Evolutionary conservation across 176 grass and related monocot genomes (phyloP), one percentile per base, ranked within the genome.

Genomic region (Aechmea fasciata): DNA sequence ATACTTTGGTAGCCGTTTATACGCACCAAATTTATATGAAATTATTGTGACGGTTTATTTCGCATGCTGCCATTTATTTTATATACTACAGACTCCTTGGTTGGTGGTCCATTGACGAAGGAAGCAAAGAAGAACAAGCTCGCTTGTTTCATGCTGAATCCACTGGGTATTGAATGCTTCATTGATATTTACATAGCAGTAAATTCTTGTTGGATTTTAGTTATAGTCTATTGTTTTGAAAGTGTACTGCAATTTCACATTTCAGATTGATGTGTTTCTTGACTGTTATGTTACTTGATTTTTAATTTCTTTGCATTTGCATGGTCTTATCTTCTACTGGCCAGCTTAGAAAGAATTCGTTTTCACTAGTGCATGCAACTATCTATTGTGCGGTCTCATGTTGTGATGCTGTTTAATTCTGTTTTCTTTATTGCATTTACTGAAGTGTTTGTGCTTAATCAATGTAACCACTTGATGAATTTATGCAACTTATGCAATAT

Each of bases 61-160:
- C 2, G 20, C 84, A 20, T 69, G 33, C 1, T 74, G 70, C 22
- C 33, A 53, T 69, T 62, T 52, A 75, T 69, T 62, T 52, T 75
- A 24, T 33, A 57, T 50, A 62, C 48, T 8, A 52, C 74, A 99
- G 94, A 82, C 83, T 94, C 68, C 75, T 94, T 61, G 95, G 95
- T 83, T 99, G 90, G 95, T 99, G 95, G 95, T 99, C 90, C 63
- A 99, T 99, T 52, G 90, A 91, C 0, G 95, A 99, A 87, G 95
- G 90, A 61, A 90, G 90, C 82, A 99, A 94, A 61, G 95, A 94
- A 81, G 95, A 94, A 70, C 95, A 99, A 75, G 84, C 95, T 74
- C 90, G 90, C 10, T 76, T 99, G 33, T 90, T 90, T 84, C 77
- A 99, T 80, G 61, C 80, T 61, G 95, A 90, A 83, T 75, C 82